phyloP scores from a whole-genome alignment of 1,139 yeast genomes.

The Yamadazyma aaseri region DNA sequence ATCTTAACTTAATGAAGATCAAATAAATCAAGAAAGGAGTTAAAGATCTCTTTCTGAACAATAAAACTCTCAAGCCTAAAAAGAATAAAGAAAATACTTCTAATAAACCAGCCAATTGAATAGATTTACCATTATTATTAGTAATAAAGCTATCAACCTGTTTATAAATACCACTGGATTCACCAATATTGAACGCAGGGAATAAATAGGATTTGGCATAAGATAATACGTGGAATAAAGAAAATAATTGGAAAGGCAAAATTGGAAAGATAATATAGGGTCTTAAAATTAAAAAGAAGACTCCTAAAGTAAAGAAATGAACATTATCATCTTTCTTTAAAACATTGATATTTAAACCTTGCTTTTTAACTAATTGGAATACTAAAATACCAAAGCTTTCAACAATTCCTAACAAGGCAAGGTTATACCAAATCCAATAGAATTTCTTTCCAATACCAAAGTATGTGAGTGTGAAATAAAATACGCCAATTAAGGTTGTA shows the following conservation, averaged over 20 bases:
- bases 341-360: slow-evolving; percentile 32
- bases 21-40: slow-evolving; percentile 57
- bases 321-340: slow-evolving; percentile 45
- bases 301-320: slow-evolving; percentile 48
- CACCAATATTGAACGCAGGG: slow-evolving; percentile 58
- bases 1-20: slow-evolving; percentile 73
- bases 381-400: slow-evolving; percentile 77
- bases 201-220: slow-evolving; percentile 62
- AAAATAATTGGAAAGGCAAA: slow-evolving; percentile 53
- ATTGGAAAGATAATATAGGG: slow-evolving; percentile 44
- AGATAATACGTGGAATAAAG: slow-evolving; percentile 59
- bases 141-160: slow-evolving; percentile 55
- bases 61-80: slow-evolving; percentile 52
- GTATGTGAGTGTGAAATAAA: slow-evolving; percentile 54
- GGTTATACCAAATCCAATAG: slow-evolving; percentile 52
- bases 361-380: slow-evolving; percentile 48
- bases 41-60: slow-evolving; percentile 67
- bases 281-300: slow-evolving; percentile 34
- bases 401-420: slow-evolving; percentile 63
- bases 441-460: slow-evolving; percentile 20
- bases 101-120: slow-evolving; percentile 67
- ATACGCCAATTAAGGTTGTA: slow-evolving; percentile 53
- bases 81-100: slow-evolving; percentile 60
- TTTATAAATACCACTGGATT: slow-evolving; percentile 36
- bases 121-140: slow-evolving; percentile 65